Evolutionary conservation across 2,329 filamentous ascomycete genomes (phyloP), one percentile per base, ranked within the genome.

Genomic region (Fusarium pilosicola): DNA sequence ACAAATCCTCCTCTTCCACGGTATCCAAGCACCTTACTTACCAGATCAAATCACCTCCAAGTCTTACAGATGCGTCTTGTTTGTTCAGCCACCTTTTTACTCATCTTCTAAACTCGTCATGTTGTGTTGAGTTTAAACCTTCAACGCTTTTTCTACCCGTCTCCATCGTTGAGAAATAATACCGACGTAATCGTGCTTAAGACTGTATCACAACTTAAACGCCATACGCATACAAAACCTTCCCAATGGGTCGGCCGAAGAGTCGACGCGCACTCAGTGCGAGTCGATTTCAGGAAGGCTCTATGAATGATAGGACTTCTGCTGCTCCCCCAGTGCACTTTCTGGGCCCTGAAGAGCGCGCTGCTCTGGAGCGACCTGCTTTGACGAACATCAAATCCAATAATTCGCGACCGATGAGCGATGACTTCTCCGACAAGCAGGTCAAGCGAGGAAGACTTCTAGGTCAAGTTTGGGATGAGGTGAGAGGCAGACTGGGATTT

Each of bases 271-370:
- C 76, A 38, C 71, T 69, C 62, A 81, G 75, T 69, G 82, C 75
- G 44, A 85, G 89, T 84, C 80, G 90, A 83, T 86, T 97, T 88
- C 78, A 92, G 42, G 95, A 97, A 83, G 95, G 93, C 45, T 96
- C 92, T 78, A 96, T 97, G 93, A 94, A 92, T 78, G 94, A 97
- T 81, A 91, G 93, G 73, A 86, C 89, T 38, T 95, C 93, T 78
- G 88, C 90, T 66, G 88, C 87, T 67, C 94, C 94, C 34, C 93
- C 93, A 1, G 86, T 88, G 49, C 87, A 90, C 45, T 95, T 93
- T 80, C 86, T 93, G 46, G 90, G 81, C 28, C 80, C 81, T 17
- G 80, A 81, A 22, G 80, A 82, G 73, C 74, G 68, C 39, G 79
- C 76, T 54, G 77, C 75, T 15, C 74, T 82, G 13, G 81, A 83